Conservation (phyloP, 2,329 filamentous ascomycete genomes). For the Cercospora zeae-maydis region DNA sequence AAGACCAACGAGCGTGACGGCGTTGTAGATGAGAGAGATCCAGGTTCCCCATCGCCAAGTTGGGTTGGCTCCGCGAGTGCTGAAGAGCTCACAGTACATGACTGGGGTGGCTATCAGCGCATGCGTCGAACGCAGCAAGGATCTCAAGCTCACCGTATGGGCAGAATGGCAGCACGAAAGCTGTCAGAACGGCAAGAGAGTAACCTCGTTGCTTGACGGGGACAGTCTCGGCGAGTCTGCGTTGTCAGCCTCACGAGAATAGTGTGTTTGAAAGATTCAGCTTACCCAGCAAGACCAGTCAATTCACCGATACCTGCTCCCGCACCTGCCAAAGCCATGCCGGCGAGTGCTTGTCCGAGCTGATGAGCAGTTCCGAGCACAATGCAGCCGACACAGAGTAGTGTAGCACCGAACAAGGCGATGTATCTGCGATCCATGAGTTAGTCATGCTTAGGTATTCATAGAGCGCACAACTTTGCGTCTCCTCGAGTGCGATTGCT, state of each 20-base stretch:
- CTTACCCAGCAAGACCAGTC: conserved; percentile 58
- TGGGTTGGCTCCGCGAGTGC: conserved; percentile 35
- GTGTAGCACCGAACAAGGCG: conserved; percentile 51
- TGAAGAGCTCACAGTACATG: conserved; percentile 58
- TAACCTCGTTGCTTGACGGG: conserved; percentile 28
- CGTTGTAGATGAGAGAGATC: conserved; percentile 31
- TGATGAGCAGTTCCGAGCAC: conserved; percentile 56
- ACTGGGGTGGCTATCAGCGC: conserved; percentile 35
- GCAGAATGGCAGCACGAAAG: conserved; percentile 54
- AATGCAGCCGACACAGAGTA: conserved; percentile 58
- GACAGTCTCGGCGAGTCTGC: conserved; percentile 26
- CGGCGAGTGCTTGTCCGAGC: conserved; percentile 47
- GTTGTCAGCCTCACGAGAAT: neutral
- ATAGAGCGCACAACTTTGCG: no score
- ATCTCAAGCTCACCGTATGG: conserved; percentile 41
- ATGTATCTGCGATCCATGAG: conserved; percentile 42
- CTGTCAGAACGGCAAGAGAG: conserved; percentile 26
- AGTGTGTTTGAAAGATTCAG: neutral
- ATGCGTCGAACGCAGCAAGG: neutral
- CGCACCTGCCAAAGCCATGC: conserved; percentile 58
- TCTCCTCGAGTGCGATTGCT: neutral
- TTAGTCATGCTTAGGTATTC: no score
- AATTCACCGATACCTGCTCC: conserved; percentile 66
- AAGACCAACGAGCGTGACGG: conserved; percentile 23
- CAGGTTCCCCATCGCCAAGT: conserved; percentile 52